A percentile compares a stretch with the other conserved stretches of the same genome.
Evolutionary conservation across 768 basidiomycete species (phyloP).

Genomic region (Pluteus cervinus): DNA sequence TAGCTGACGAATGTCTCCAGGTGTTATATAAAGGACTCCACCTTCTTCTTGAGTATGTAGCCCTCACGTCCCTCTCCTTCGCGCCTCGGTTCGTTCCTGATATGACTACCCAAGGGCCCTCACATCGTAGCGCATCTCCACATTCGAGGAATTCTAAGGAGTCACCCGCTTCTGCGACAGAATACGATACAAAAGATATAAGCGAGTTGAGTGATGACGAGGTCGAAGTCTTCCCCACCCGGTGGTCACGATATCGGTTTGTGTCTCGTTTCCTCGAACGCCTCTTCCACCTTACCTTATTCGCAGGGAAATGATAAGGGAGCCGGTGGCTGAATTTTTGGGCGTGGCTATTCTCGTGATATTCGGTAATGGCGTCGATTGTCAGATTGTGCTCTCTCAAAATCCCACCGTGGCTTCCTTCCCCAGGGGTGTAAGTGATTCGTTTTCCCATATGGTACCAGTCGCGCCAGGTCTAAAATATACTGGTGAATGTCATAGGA

Average conservation of each 20-base stretch:
- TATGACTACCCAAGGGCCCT: too few relatives aligned
- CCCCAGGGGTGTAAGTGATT: conserved; percentile 38
- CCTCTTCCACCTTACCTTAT: background rate
- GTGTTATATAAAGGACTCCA: too few relatives aligned
- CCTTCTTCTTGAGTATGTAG: too few relatives aligned
- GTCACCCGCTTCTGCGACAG: too few relatives aligned
- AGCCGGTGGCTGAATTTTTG: conserved; percentile 46
- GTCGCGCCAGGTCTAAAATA: background rate
- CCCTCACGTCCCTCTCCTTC: too few relatives aligned
- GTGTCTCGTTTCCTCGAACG: background rate
- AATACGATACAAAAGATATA: too few relatives aligned
- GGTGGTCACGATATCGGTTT: conserved; percentile 26
- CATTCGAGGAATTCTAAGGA: too few relatives aligned
- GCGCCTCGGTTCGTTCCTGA: too few relatives aligned
- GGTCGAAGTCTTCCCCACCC: too few relatives aligned
- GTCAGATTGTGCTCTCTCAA: conserved; percentile 41
- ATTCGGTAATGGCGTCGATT: conserved; percentile 43
- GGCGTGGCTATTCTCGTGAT: conserved; percentile 49
- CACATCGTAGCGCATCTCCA: too few relatives aligned
- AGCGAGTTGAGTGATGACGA: too few relatives aligned
- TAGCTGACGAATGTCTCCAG: too few relatives aligned
- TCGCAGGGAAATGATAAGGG: conserved; percentile 22
- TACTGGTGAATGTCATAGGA: conserved; percentile 20
- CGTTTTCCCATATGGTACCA: background rate
- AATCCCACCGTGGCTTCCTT: conserved; percentile 31